phyloP scores from a whole-genome alignment of 73 alveolate species.

The Chromera velia region DNA sequence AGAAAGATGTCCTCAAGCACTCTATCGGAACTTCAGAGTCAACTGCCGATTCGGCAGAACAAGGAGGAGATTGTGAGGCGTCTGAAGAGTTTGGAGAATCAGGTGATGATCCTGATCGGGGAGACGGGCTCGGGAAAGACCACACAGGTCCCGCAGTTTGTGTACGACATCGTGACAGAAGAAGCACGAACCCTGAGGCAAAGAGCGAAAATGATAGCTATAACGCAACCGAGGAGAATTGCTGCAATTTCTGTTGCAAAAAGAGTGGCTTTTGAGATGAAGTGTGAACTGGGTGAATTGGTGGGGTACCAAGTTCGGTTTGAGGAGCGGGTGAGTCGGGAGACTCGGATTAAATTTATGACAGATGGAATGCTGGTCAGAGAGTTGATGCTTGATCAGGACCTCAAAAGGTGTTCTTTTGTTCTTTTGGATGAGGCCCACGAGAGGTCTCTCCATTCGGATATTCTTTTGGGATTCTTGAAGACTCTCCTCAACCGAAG shows the following conservation, averaged over 20 bases:
- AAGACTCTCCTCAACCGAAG: conserved; percentile 68
- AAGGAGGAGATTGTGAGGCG: too few species aligned
- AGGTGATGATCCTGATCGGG: too few species aligned
- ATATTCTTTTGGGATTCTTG: conserved; percentile 68
- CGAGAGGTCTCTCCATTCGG: conserved; percentile 78
- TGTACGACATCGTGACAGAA: too few species aligned
- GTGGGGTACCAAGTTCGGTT: conserved; percentile 60
- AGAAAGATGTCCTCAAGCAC: too few species aligned
- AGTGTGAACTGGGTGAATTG: conserved; percentile 41
- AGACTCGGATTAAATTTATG: conserved; percentile 56
- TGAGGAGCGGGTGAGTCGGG: conserved; percentile 27
- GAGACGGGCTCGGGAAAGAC: too few species aligned
- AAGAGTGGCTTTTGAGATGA: conserved; percentile 60
- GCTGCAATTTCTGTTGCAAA: conserved; percentile 71
- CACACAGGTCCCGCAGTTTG: too few species aligned
- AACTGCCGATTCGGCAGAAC: too few species aligned
- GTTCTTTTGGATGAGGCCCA: conserved; percentile 82
- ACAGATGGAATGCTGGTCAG: conserved; percentile 77
- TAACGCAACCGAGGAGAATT: conserved; percentile 79
- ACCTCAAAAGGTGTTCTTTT: conserved; percentile 52
- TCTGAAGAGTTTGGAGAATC: too few species aligned
- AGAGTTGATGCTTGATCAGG: conserved; percentile 51
- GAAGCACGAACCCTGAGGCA: too few species aligned
- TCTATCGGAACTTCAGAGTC: too few species aligned
- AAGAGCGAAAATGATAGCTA: too few species aligned